A percentile compares a stretch with the other conserved stretches of the same genome.
These are phyloP conservation scores for Podospora anserina DNA, from an alignment of 495 filamentous ascomycete genomes.

Conservation along the genomic window DNA sequence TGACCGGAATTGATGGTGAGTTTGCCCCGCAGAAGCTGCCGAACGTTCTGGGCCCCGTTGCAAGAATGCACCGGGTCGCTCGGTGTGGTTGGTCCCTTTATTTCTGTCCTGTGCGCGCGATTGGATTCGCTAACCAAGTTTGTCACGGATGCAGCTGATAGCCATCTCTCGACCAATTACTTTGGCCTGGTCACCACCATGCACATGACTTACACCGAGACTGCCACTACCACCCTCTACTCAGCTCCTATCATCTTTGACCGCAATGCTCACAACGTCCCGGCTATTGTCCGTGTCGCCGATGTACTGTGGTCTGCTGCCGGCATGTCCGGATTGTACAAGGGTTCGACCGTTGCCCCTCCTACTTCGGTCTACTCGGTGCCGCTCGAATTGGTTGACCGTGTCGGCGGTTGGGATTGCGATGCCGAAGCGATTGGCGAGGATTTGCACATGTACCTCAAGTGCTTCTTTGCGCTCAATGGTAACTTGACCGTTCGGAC, in stretches of 20 bases:
- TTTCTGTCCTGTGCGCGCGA: not conserved
- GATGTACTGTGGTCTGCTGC: conserved; percentile 65
- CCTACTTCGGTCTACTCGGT: conserved; percentile 70
- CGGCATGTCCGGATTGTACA: conserved; percentile 63
- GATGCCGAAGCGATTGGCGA: conserved; percentile 66
- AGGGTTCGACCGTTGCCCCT: conserved; percentile 56
- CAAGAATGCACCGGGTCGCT: not conserved
- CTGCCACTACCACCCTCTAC: conserved; percentile 58
- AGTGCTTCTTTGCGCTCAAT: conserved; percentile 68
- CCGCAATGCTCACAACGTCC: conserved; percentile 63
- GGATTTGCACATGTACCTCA: conserved; percentile 71
- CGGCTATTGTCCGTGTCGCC: conserved; percentile 63
- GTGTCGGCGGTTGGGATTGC: conserved; percentile 64
- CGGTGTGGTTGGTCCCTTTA: conserved; percentile 8
- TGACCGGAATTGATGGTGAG: conserved; percentile 69
- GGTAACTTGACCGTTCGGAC: conserved; percentile 56
- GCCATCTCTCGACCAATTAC: conserved; percentile 62
- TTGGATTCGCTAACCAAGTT: conserved; percentile 34
- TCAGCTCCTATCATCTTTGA: conserved; percentile 69
- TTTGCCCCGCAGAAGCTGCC: conserved; percentile 13
- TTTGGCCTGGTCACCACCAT: conserved; percentile 59
- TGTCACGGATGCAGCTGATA: conserved; percentile 53
- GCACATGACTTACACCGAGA: conserved; percentile 53
- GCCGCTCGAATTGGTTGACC: conserved; percentile 58
- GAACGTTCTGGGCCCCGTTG: conserved; percentile 5